Evolutionary conservation across 202 grass and related monocot genomes (phyloP), one percentile per base, ranked within the genome.

Genomic region (Schoenoplectus tabernaemontani): DNA sequence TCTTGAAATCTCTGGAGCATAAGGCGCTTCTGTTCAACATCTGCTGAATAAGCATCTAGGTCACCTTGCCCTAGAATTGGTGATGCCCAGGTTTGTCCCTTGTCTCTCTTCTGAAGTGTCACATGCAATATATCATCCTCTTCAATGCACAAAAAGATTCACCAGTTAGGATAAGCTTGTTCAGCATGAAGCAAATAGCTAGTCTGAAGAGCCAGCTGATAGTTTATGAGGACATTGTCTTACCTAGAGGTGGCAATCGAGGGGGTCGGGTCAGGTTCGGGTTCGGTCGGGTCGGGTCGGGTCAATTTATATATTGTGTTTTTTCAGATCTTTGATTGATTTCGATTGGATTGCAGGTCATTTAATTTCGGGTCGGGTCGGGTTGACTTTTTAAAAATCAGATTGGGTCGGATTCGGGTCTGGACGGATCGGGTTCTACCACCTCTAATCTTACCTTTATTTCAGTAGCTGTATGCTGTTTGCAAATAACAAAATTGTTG

Each of bases 1-100:
- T 98, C 96, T 80, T 98, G 96, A 70, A 98, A 98, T 64, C 96
- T 98, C 89, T 98, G 96, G 47, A 95, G 91, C 91, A 98, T 98
- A 60, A 98, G 89, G 65, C 91, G 81, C 82, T 95, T 98, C 81
- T 98, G 91, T 86, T 95, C 96, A 84, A 91, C 69, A 86, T 95
- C 89, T 38, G 83, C 84, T 23, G 70, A 76, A 86, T 92, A 89
- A 59, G 91, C 86, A 78, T 98, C 91, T 57, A 98, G 83, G 53
- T 77, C 47, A 80, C 95, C 91, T 82, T 98, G 96, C 22, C 96
- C 88, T 80, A 86, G 86, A 89, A 98, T 90, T 68, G 95, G 96
- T 80, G 96, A 98, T 81, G 91, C 87, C 91, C 96, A 98, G 24
- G 89, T 87, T 54, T 98, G 82, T 0, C 96, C 90, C 46, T 95